A percentile compares a stretch with the other conserved stretches of the same genome.
Evolutionary conservation across 257 asterid species (phyloP).

Genomic region (Solanum commersonii): DNA sequence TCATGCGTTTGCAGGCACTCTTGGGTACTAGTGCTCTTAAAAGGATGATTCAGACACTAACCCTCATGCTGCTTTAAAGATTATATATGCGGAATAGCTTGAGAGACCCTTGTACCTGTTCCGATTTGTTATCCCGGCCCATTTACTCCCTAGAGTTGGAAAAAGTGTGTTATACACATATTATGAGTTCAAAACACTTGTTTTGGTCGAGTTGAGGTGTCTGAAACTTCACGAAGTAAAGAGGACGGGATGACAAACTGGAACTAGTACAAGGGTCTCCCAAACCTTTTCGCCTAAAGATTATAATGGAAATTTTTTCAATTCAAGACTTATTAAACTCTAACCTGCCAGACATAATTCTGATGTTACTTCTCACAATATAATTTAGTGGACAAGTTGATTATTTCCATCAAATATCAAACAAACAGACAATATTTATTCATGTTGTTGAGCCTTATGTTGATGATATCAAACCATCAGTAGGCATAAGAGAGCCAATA

Average conservation of each 20-base stretch:
- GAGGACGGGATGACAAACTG: neutral
- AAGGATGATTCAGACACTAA: neutral
- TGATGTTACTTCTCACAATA: no score
- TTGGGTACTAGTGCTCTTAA: neutral
- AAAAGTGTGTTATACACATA: neutral
- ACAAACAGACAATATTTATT: neutral
- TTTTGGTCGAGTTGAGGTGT: neutral
- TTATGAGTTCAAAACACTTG: neutral
- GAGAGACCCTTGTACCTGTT: neutral
- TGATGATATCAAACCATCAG: neutral
- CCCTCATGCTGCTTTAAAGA: neutral
- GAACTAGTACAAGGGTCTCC: neutral
- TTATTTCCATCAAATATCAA: neutral
- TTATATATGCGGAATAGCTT: neutral
- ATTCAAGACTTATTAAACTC: neutral
- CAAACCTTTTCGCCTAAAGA: neutral
- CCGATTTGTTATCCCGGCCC: neutral
- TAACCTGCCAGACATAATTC: no score
- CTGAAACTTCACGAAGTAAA: neutral
- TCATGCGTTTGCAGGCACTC: neutral
- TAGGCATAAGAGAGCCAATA: slow-evolving; percentile 17
- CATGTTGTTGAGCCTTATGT: neutral
- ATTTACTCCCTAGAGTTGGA: neutral
- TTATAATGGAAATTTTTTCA: neutral
- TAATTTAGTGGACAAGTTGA: neutral